Evolutionary conservation across 208 protist genomes (phyloP).

Genomic region (Willaertia magna): DNA sequence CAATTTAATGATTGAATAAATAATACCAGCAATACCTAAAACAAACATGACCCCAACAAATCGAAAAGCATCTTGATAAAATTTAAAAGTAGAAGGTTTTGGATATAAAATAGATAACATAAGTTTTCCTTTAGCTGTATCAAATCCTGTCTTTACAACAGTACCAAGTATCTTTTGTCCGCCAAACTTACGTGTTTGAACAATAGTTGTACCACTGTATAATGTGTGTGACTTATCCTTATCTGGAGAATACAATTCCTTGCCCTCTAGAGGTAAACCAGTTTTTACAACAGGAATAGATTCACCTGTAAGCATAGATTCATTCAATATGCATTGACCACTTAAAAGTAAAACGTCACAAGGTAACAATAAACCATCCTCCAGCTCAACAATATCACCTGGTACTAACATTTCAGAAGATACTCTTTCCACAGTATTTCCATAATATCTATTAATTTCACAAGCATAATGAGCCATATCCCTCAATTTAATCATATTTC

Average conservation of each 20-base stretch:
- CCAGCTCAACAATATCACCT: constrained; percentile 6
- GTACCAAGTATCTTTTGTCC: background rate
- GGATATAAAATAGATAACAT: constrained; percentile 39
- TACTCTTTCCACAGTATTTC: background rate
- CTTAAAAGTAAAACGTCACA: constrained; percentile 38
- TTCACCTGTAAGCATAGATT: constrained; percentile 46
- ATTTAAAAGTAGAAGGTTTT: constrained; percentile 34
- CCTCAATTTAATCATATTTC: background rate
- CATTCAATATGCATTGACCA: constrained; percentile 36
- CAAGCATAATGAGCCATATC: background rate
- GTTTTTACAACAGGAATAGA: constrained; percentile 36
- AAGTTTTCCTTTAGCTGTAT: constrained; percentile 42
- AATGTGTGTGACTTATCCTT: constrained; percentile 7
- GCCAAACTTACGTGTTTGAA: background rate
- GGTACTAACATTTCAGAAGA: background rate
- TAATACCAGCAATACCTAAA: constrained; percentile 26
- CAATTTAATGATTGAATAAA: background rate
- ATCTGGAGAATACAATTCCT: background rate
- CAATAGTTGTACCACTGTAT: constrained; percentile 34
- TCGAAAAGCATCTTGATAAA: constrained; percentile 38
- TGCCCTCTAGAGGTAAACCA: constrained; percentile 12
- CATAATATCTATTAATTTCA: background rate
- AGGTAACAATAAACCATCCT: constrained; percentile 16
- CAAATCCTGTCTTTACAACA: constrained; percentile 34
- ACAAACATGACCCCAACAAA: constrained; percentile 33